phyloP scores from a whole-genome alignment of 1,284 basidiomycete genomes.

The Rhodotorula sp. region DNA sequence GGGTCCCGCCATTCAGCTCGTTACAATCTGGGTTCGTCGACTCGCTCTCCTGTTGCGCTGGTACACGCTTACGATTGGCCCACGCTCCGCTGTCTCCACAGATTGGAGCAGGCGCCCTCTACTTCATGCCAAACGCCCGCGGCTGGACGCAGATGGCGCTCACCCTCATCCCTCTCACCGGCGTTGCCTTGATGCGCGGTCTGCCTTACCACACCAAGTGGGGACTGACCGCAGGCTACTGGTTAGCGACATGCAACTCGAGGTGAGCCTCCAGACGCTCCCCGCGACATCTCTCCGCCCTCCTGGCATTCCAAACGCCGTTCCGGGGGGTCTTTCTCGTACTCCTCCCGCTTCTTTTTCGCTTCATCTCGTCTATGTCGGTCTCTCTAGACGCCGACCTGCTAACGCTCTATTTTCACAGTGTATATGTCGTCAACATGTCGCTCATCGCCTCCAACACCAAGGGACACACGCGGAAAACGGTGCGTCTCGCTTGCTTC shows the following conservation, averaged over 20 bases:
- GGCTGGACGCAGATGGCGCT: constrained; percentile 9
- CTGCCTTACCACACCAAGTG: not conserved
- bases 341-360: no score
- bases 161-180: constrained; percentile 9
- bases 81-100: not conserved
- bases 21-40: constrained; percentile 1
- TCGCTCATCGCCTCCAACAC: constrained; percentile 15
- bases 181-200: constrained; percentile 6
- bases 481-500: not conserved
- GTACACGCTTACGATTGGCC: no score
- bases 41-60: no score
- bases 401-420: no score
- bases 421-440: constrained; percentile 23
- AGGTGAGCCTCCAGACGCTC: not conserved
- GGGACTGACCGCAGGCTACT: constrained; percentile 4
- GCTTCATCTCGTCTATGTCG: no score
- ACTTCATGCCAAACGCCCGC: constrained; percentile 2
- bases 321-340: no score
- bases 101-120: constrained; percentile 3
- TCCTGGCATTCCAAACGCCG: no score
- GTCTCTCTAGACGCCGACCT: no score
- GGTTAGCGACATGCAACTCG: constrained; percentile 24
- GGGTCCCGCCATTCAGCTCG: not conserved
- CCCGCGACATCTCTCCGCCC: no score
- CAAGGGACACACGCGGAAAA: constrained; percentile 29